Base-by-base conservation (phyloP, 345 rosid species). In the Aurinia saxatilis region DNA sequence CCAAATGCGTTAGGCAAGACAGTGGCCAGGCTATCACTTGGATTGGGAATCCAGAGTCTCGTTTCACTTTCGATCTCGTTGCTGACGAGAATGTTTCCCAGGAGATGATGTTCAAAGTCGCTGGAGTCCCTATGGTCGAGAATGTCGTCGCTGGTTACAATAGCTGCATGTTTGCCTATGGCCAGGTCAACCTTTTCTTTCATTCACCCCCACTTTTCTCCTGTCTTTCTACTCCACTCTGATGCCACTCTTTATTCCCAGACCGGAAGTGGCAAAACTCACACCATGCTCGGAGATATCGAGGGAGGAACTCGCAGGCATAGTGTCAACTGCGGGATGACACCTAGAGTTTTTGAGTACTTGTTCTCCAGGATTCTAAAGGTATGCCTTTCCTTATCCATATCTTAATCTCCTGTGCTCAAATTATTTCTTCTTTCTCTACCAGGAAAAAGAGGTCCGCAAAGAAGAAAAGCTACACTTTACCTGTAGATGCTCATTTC, bases 261-360 rank as follows among this genome's bases (percentile, higher is more conserved):
- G 99, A 95, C 99, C 33, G 99, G 97, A 63, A 95, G 99, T 81
- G 99, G 99, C 35, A 95, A 95, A 75, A 95, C 99, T 41, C 95
- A 95, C 74, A 95, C 99, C 3, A 95, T 95, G 99, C 97, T 95
- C 40, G 99, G 99, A 69, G 99, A 95, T 73, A 88, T 95, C 15
- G 99, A 95, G 75, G 92, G 81, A 63, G 97, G 99, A 51, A 86
- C 88, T 46, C 81, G 96, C 58, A 84, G 99, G 41, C 99, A 90
- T 47, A 90, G 95, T 76, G 97, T 86, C 56, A 86, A 86, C 57
- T 84, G 93, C 45, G 99, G 99, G 56, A 95, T 95, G 88, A 95
- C 93, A 2, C 99, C 99, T 33, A 76, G 99, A 73, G 96, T 95
- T 33, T 95, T 95, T 67, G 97, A 95, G 75, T 77, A 80, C 72